Base-by-base conservation (phyloP, 2,329 filamentous ascomycete species). In the Stagonosporopsis rhizophila region DNA sequence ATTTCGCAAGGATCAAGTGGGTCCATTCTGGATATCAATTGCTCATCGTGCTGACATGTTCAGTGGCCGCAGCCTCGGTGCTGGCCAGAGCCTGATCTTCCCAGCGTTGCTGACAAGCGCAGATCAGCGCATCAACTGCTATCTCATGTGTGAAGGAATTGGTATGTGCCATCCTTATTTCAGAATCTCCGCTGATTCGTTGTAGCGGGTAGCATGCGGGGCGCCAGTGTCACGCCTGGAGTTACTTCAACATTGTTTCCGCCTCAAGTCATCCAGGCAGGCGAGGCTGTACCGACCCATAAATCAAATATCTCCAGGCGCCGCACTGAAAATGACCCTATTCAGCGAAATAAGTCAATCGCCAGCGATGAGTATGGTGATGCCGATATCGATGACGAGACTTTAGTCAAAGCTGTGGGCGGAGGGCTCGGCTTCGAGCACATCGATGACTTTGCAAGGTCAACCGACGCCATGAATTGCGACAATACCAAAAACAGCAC, bases 121-220 rank as follows among this genome's bases (percentile, higher is more conserved):
- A 0, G 82, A 84, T 17, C 84, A 89, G 53, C 77, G 81, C 3
- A 83, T 95, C 30, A 82, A 82, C 22, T 91, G 87, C 58, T 86
- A 88, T 69, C 81, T 93, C 44, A 90, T 91, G 73, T 98, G 93
- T 62, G 94, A 97, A 76, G 88, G 92, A 39, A 89, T 98, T 66
- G 91, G 84, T 85, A 72, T 59, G 76, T 56, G 6, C 7, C 1
- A 8, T 2, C 0, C n/a, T 11, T 27, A 8, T 19, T 6, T 15
- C 2, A 1, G 1, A 20, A 7, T 3, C n/a, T n/a, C 39, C 12
- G 17, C 62, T 69, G 34, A 71, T 12, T 14, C 12, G 15, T 47
- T 8, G 3, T 52, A 85, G 85, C 85, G 58, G 85, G 85, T 11
- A 87, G 85, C 11, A 73, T 82, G 67, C 79, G 81, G 58, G 76